Evolutionary conservation across 352 stramenopile species (phyloP).

Genomic region (Pythium graminicola): DNA sequence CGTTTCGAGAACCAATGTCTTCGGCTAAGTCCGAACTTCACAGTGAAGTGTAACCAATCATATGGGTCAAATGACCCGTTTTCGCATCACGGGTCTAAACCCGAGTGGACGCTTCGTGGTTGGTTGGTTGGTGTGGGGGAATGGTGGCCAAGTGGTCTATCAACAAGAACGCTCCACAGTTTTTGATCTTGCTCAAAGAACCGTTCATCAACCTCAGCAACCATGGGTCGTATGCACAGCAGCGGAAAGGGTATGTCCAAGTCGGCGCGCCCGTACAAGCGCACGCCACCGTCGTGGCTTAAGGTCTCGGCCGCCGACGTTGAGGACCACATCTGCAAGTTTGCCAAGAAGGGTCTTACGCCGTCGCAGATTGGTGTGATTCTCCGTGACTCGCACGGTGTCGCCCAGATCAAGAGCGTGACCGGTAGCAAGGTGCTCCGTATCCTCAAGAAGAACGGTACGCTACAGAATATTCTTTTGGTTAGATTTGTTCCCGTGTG

Average conservation of each 20-base stretch:
- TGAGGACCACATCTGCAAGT: constrained; percentile 99
- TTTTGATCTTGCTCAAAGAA: constrained; percentile 65
- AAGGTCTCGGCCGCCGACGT: constrained; percentile 96
- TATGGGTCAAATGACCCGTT: neutral
- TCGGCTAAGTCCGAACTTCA: neutral
- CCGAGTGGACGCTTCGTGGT: constrained; percentile 18
- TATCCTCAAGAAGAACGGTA: constrained; percentile 99
- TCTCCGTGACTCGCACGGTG: constrained; percentile 98
- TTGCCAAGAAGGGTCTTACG: constrained; percentile 98
- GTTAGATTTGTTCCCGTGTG: neutral
- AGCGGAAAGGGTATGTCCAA: constrained; percentile 99
- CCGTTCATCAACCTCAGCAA: constrained; percentile 28
- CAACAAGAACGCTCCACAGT: constrained; percentile 20
- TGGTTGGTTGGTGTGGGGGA: constrained; percentile 37
- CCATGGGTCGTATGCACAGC: constrained; percentile 99
- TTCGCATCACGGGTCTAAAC: constrained; percentile 4
- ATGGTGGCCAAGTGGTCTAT: neutral
- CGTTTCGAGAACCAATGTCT: constrained; percentile 5
- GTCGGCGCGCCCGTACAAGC: constrained; percentile 98
- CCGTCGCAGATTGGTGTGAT: constrained; percentile 99
- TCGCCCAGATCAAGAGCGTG: constrained; percentile 98
- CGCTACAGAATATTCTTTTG: neutral
- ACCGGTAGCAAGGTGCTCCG: constrained; percentile 99
- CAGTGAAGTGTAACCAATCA: too few species aligned
- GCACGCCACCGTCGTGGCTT: constrained; percentile 97